Conservation (phyloP, 2,329 filamentous ascomycete genomes). For the Leptographium flavum region DNA sequence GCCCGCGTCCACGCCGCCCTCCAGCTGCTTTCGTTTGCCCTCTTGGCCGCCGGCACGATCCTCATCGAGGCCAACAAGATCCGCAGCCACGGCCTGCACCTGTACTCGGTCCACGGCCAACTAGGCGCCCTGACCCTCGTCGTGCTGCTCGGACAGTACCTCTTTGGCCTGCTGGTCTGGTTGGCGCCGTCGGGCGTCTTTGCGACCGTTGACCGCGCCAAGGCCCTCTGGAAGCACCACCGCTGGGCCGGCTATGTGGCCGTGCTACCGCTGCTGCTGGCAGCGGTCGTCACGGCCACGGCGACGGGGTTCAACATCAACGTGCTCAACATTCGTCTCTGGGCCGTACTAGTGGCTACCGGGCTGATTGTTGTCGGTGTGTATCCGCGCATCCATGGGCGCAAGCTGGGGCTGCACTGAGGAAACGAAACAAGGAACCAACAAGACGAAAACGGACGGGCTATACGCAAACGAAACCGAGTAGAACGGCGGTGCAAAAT, state of each 20-base stretch:
- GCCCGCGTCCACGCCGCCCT: conserved; percentile 53
- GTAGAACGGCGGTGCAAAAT: no score
- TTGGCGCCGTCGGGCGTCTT: conserved; percentile 54
- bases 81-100: conserved; percentile 50
- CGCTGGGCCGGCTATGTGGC: conserved; percentile 57
- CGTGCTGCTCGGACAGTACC: conserved; percentile 55
- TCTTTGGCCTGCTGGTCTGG: conserved; percentile 74
- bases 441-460: background rate
- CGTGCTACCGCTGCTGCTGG: conserved; percentile 49
- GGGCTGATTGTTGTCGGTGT: conserved; percentile 58
- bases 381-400: conserved; percentile 63
- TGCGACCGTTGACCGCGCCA: conserved; percentile 57
- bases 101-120: conserved; percentile 68
- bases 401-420: conserved; percentile 52
- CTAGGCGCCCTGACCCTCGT: conserved; percentile 67
- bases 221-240: conserved; percentile 83
- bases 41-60: conserved; percentile 49
- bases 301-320: conserved; percentile 60
- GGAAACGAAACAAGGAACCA: background rate
- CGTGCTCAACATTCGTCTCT: conserved; percentile 58
- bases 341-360: conserved; percentile 55
- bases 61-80: conserved; percentile 80
- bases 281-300: conserved; percentile 61
- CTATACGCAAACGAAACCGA: no score
- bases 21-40: conserved; percentile 48